Conservation (phyloP, 805 yeast species). For the Ascoidea asiatica region DNA sequence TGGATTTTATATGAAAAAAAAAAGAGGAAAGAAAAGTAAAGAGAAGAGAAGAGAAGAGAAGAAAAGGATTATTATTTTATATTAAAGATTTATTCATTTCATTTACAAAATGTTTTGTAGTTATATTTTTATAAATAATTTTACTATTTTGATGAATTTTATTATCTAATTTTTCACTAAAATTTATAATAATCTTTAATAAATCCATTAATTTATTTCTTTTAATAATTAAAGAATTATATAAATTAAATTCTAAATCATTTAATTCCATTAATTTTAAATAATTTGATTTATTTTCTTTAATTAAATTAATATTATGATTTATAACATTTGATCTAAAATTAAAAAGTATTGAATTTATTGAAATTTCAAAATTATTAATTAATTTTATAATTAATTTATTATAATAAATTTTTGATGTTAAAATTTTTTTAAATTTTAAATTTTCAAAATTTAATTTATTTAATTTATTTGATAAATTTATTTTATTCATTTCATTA, state of each 20-base stretch:
- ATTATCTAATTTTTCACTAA: background rate
- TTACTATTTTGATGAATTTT: too few species aligned
- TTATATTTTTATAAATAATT: too few species aligned
- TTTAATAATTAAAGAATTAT: slow-evolving; percentile 3
- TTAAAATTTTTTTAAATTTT: slow-evolving; percentile 1
- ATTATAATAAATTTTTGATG: slow-evolving; percentile 1
- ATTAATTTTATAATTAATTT: slow-evolving; percentile 2
- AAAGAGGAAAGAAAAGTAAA: too few species aligned
- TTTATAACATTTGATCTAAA: slow-evolving; percentile 6
- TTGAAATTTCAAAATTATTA: slow-evolving; percentile 9
- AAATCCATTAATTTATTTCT: slow-evolving; percentile 3
- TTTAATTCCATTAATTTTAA: slow-evolving; percentile 1
- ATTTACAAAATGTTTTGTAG: background rate
- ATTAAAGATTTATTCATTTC: too few species aligned
- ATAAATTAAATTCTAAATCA: slow-evolving; percentile 2
- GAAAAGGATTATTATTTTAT: too few species aligned
- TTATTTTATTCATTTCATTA: background rate
- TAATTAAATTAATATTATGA: slow-evolving; percentile 5
- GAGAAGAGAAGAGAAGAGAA: too few species aligned
- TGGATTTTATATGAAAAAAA: too few species aligned
- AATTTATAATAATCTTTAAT: background rate
- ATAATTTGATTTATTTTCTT: slow-evolving; percentile 1
- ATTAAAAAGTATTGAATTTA: slow-evolving; percentile 6
- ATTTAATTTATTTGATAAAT: slow-evolving; percentile 1
- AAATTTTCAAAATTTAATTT: slow-evolving; percentile 1